phyloP scores from a whole-genome alignment of 768 basidiomycete species.

The Saitozyma sp. region DNA sequence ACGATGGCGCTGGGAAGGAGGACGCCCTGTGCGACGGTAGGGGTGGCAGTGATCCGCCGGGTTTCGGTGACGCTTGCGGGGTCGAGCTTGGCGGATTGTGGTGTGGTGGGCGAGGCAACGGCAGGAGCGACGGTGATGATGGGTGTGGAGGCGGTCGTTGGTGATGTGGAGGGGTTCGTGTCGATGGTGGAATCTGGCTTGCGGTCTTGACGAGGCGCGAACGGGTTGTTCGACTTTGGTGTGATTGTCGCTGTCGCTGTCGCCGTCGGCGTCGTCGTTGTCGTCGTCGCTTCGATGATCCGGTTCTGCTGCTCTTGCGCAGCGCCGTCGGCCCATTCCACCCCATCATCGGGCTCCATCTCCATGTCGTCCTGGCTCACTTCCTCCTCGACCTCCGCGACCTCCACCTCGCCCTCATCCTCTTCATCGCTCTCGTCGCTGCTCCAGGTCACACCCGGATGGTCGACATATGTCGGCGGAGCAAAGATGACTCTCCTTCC shows the following conservation, averaged over 20 bases:
- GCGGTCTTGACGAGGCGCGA: slow-evolving; percentile 19
- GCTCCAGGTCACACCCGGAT: slow-evolving; percentile 51
- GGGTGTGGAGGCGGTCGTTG: too few relatives aligned
- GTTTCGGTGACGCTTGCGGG: slow-evolving; percentile 60
- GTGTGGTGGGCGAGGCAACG: too few relatives aligned
- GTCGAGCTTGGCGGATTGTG: neutral
- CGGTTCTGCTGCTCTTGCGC: slow-evolving; percentile 57
- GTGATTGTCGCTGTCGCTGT: slow-evolving; percentile 19
- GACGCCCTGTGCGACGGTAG: slow-evolving; percentile 66
- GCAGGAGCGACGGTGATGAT: too few relatives aligned
- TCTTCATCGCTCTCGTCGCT: slow-evolving; percentile 61
- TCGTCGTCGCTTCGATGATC: slow-evolving; percentile 21
- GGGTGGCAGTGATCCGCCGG: slow-evolving; percentile 73
- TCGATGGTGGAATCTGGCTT: neutral
- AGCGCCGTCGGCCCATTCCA: slow-evolving; percentile 81
- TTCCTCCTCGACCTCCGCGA: slow-evolving; percentile 30
- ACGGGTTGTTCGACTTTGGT: slow-evolving; percentile 46
- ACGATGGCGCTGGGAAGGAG: slow-evolving; percentile 34
- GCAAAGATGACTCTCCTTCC: slow-evolving; percentile 70
- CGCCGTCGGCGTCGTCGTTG: neutral
- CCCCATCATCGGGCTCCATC: slow-evolving; percentile 67
- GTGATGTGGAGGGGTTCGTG: too few relatives aligned
- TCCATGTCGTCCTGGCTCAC: slow-evolving; percentile 59
- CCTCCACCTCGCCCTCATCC: slow-evolving; percentile 40
- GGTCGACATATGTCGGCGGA: slow-evolving; percentile 57